phyloP scores from a whole-genome alignment of 192 early-diverging fungal genomes.

The Dissophora globulifera region DNA sequence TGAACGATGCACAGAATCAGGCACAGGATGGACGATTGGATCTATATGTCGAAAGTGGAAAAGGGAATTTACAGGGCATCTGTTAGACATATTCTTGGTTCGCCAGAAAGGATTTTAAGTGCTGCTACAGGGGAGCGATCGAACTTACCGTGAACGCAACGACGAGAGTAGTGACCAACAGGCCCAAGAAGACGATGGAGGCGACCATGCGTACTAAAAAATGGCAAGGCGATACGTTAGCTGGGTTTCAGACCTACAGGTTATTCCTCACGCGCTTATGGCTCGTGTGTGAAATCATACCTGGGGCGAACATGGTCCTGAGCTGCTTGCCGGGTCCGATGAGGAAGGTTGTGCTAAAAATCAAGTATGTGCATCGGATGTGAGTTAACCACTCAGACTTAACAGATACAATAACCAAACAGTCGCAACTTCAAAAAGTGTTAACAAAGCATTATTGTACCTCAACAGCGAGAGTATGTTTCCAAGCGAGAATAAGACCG shows the following conservation, averaged over 20 bases:
- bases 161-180: constrained; percentile 78
- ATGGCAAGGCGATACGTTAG: not conserved
- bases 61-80: too few species aligned
- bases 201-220: constrained; percentile 75
- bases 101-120: too few species aligned
- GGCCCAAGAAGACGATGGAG: constrained; percentile 73
- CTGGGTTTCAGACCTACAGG: too few species aligned
- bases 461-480: constrained; percentile 86
- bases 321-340: constrained; percentile 88
- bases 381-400: too few species aligned
- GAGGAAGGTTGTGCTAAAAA: constrained; percentile 90
- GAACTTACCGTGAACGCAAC: constrained; percentile 75
- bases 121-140: too few species aligned
- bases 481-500: constrained; percentile 90
- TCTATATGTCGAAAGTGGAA: constrained; percentile 24
- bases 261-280: too few species aligned
- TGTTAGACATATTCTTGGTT: too few species aligned
- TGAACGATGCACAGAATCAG: constrained; percentile 87
- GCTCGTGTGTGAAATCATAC: constrained; percentile 29
- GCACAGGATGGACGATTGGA: constrained; percentile 71
- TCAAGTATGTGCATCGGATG: too few species aligned
- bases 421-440: too few species aligned
- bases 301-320: constrained; percentile 83
- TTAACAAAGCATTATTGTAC: too few species aligned
- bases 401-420: too few species aligned